Base-by-base conservation (phyloP, 2,329 filamentous ascomycete species). In the Elsinoe perseae region DNA sequence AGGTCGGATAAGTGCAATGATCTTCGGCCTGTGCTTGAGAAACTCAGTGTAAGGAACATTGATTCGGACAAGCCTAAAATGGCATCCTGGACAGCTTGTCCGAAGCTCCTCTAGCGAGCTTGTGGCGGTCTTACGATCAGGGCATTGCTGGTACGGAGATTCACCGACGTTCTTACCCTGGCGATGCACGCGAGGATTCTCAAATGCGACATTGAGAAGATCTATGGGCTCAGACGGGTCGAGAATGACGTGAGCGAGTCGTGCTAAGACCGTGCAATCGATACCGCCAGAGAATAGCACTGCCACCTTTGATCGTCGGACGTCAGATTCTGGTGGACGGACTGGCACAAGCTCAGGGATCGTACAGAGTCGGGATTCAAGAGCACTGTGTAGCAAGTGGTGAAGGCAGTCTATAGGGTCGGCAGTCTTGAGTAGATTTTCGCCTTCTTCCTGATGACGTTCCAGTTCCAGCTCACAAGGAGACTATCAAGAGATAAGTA, bases 141-240 rank as follows among this genome's bases (percentile, higher is more conserved):
- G 93, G 62, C 93, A 98, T 21, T 81, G 77, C 70, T 95, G 90
- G 65, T 88, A 97, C 0, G 83, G 68, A 43, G 62, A 58, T 14
- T 56, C 58, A 14, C 50, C 25, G 5, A 65, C 66, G n/a, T 56
- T 56, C 63, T 69, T 65, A 64, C 12, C 18, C 20, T 54, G 55
- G 68, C 70, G 14, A 74, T 82, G 63, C 61, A 83, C 58, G 79
- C 83, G 61, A 85, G 91, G 92, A 62, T 98, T 98, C 69, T 98
- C 89, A 65, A 98, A 98, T 0, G 92, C 93, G 44, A 98, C 92
- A 62, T 98, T 98, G 61, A 98, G 79, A 7, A 98, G 77, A 66
- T 97, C 93, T 59, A 98, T 84, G 1, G 80, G 75, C 64, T 95
- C 84, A 3, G 77, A 71, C 0, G 67, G 12, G 0, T 87, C 86